These are phyloP conservation scores for Xerocomus spinulosus DNA, from an alignment of 768 basidiomycete genomes.

Conservation along the genomic window DNA sequence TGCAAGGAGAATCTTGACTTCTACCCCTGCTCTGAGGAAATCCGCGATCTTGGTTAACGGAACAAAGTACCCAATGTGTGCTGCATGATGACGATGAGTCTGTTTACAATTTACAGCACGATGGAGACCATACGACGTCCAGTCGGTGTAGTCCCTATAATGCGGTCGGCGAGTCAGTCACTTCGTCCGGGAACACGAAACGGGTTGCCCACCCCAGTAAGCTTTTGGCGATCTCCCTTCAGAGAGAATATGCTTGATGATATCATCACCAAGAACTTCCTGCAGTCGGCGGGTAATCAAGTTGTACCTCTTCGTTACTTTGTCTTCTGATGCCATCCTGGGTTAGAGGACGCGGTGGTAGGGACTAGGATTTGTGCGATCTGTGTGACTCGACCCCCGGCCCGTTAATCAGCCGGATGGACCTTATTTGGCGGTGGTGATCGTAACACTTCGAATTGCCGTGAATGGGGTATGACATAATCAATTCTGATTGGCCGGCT, in stretches of 20 bases:
- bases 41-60: conserved; percentile 94
- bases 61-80: conserved; percentile 97
- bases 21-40: conserved; percentile 89
- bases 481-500: conserved; percentile 19
- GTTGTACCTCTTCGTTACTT: conserved; percentile 53
- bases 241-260: conserved; percentile 72
- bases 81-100: conserved; percentile 37
- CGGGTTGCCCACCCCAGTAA: conserved; percentile 78
- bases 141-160: conserved; percentile 83
- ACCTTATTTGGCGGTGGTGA: too few species aligned
- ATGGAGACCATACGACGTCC: conserved; percentile 73
- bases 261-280: conserved; percentile 84
- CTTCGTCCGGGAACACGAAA: background rate
- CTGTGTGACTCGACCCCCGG: conserved; percentile 9
- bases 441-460: too few species aligned
- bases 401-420: too few species aligned
- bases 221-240: conserved; percentile 75
- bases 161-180: background rate
- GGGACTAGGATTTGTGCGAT: background rate
- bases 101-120: background rate
- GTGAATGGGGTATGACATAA: too few species aligned
- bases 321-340: conserved; percentile 30
- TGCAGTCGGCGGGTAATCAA: conserved; percentile 82
- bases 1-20: conserved; percentile 79
- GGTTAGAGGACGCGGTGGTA: conserved; percentile 3